Evolutionary conservation across 148 eudicot genomes (phyloP).

Genomic region (Nyssa sinensis): DNA sequence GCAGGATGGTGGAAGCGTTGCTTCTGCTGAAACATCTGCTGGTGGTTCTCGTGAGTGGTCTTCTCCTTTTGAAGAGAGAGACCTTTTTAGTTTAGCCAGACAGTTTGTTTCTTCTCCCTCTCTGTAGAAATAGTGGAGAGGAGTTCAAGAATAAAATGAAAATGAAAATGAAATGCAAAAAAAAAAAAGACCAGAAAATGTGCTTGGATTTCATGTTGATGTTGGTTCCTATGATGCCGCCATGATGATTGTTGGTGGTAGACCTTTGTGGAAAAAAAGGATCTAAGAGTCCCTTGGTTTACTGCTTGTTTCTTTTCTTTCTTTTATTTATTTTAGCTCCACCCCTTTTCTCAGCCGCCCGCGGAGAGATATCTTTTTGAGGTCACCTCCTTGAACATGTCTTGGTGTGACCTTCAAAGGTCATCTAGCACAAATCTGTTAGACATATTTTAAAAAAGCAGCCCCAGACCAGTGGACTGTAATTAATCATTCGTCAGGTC

Average conservation of each 20-base stretch:
- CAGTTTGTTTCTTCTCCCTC: constrained; percentile 97
- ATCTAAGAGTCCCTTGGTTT: constrained; percentile 17
- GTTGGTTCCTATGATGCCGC: constrained; percentile 37
- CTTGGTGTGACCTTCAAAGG: too few relatives aligned
- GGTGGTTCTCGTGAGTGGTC: constrained; percentile 81
- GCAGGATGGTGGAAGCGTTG: constrained; percentile 52
- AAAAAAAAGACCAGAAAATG: constrained; percentile 25
- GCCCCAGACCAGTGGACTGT: too few relatives aligned
- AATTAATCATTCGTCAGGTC: too few relatives aligned
- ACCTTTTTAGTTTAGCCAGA: constrained; percentile 85
- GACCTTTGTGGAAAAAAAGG: constrained; percentile 31
- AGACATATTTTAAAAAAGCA: too few relatives aligned
- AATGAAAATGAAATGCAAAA: constrained; percentile 12
- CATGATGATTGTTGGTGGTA: constrained; percentile 22
- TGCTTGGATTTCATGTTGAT: constrained; percentile 57
- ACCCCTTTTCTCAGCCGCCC: too few relatives aligned
- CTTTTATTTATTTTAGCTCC: too few relatives aligned
- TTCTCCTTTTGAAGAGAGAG: constrained; percentile 93
- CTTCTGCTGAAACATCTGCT: constrained; percentile 36
- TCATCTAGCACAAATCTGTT: too few relatives aligned
- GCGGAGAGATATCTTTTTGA: too few relatives aligned
- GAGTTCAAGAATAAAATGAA: constrained; percentile 37
- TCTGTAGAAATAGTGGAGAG: constrained; percentile 50
- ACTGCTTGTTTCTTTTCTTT: neutral
- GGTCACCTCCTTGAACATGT: too few relatives aligned